phyloP scores from a whole-genome alignment of 2,329 filamentous ascomycete genomes.

The Bretziella fagacearum region DNA sequence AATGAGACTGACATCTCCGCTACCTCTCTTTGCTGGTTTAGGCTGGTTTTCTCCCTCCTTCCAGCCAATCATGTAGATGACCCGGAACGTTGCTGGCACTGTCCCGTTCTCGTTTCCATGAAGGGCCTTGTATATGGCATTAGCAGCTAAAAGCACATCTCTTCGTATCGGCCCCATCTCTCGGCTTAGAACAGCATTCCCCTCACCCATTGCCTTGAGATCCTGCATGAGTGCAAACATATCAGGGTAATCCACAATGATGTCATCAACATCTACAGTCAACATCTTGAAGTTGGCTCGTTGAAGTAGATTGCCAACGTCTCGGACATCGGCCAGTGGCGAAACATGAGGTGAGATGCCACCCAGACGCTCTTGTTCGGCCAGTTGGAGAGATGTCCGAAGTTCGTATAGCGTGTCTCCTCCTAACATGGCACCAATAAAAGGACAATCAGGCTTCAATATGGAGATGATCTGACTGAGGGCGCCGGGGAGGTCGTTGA shows the following conservation, averaged over 20 bases:
- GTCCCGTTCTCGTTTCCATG: conserved; percentile 66
- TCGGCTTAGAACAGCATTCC: conserved; percentile 71
- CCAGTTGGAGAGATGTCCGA: conserved; percentile 80
- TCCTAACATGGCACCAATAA: conserved; percentile 91
- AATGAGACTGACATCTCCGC: conserved; percentile 73
- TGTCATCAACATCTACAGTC: conserved; percentile 94
- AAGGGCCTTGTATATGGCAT: conserved; percentile 74
- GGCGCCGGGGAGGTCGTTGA: conserved; percentile 83
- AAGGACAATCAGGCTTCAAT: conserved; percentile 78
- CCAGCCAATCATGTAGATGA: conserved; percentile 99
- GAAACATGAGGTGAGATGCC: conserved; percentile 84
- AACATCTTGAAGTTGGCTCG: conserved; percentile 86
- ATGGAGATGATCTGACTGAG: conserved; percentile 71
- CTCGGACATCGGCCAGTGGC: conserved; percentile 77
- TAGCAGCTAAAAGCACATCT: conserved; percentile 73
- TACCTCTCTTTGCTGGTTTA: conserved; percentile 66
- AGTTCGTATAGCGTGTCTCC: conserved; percentile 90
- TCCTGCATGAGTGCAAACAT: conserved; percentile 85
- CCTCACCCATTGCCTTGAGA: conserved; percentile 90
- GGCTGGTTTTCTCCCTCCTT: conserved; percentile 66
- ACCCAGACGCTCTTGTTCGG: conserved; percentile 78
- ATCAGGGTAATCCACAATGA: conserved; percentile 85
- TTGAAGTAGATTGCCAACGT: conserved; percentile 74
- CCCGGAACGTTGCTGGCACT: conserved; percentile 78
- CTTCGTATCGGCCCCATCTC: conserved; percentile 61